Evolutionary conservation across 1,139 yeast genomes (phyloP), one percentile per base, ranked within the genome.

Genomic region (Kodamaea fungicola): DNA sequence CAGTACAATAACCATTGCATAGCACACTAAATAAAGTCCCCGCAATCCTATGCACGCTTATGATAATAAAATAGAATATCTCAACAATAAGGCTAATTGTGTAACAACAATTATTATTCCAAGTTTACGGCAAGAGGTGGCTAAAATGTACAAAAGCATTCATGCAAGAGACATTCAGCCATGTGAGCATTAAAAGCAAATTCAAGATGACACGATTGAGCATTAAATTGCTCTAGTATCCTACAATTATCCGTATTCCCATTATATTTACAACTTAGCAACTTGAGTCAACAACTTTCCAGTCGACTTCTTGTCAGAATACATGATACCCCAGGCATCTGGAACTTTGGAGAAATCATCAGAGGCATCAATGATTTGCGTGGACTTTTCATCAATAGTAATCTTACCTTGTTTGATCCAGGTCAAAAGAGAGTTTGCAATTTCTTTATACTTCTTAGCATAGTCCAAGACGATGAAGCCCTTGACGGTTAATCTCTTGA

Each of bases 271-370:
- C 8, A 30, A 27, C 10, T 42, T 38, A 6, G 49, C 33, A 33
- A 55, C 37, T 30, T 51, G 49, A 30, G 66, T 57, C 32, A 61
- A 35, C 35, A 62, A 47, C 48, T 62, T 63, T 31, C 69, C 69
- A 6, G 51, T 52, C 9, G 54, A 54, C 51, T 62, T 60, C 30
- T 50, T 44, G n/a, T 45, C 44, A 10, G 46, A 40, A 53, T 72
- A 74, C 28, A 75, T 47, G 23, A 66, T 58, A 16, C 64, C 58
- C 79, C 79, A 75, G 7, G 64, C 51, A 27, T 55, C 54, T 16
- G 79, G 79, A 37, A 74, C 59, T 26, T 64, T 54, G 12, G 45
- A 34, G 42, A 73, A 71, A 6, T 47, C 48, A 7, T 57, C 64
- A 6, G 53, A 46, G 23, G 64, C 67, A 38, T 71, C 71, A 22